Evolutionary conservation across 1,139 yeast species (phyloP), one percentile per base, ranked within the genome.

Genomic region (Candida sanyaensis): DNA sequence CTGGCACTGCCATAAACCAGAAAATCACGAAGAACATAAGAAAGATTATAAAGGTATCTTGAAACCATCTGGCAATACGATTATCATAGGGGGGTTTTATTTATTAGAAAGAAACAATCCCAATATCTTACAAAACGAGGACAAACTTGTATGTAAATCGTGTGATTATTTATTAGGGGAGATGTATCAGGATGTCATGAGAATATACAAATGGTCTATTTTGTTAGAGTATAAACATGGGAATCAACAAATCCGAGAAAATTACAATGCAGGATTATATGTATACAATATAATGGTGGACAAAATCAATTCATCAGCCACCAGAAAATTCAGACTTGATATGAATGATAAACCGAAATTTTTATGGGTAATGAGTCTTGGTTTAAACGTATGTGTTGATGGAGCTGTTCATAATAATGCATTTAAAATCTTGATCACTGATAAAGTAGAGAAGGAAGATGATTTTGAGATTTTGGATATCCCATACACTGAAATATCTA

Each of bases 1-100:
- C 55, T 93, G 99, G 99, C 98, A 93, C 64, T 93, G 99, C 62
- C 98, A 93, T 63, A 91, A 91, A 61, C 98, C 99, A 0, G 71
- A 73, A 23, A 64, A 69, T 34, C 61, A 67, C 23, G 50, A 52
- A 7, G 47, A 42, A 12, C 52, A 49, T 23, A 51, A 42, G 29
- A 67, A 66, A 42, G 55, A 61, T 42, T 73, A 72, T 55, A 56
- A 62, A 36, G 71, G 72, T 12, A 61, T 66, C 1, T 64, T 88
- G 46, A 66, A 62, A 12, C 90, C 95, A 0, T 52, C 55, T 26
- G 52, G 60, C 0, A 61, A 68, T 4, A 68, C 75, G 1, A 65
- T 84, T 3, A 68, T 84, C 3, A 75, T 84, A 4, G 93, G 93
- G 0, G 69, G 77, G 7, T 78, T 79, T 46, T 88, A 86, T 57